phyloP scores from a whole-genome alignment of 768 basidiomycete species.

The Candolleomyces aberdarensis region DNA sequence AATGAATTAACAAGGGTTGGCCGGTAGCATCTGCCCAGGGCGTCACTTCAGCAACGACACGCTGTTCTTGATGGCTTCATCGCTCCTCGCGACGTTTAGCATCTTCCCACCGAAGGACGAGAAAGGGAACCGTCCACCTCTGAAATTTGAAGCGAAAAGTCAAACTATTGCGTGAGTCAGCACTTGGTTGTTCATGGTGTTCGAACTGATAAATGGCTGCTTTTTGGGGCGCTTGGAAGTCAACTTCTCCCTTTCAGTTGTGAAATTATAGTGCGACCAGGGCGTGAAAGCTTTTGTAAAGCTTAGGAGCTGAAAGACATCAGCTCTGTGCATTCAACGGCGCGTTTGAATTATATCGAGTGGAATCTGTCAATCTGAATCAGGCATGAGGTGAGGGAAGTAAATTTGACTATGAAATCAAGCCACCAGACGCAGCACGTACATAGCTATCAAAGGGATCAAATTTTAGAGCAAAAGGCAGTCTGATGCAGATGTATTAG shows the following conservation, averaged over 20 bases:
- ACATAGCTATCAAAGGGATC: too few relatives aligned
- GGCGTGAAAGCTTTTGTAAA: too few relatives aligned
- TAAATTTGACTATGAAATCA: too few relatives aligned
- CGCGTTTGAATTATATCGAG: too few relatives aligned
- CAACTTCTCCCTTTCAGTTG: not conserved
- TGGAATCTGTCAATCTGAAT: too few relatives aligned
- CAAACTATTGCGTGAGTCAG: not conserved
- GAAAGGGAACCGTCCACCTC: slow-evolving; percentile 9
- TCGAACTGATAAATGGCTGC: not conserved
- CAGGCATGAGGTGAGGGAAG: too few relatives aligned
- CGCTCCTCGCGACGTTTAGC: slow-evolving; percentile 16
- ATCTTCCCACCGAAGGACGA: slow-evolving; percentile 17
- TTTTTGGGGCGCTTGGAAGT: not conserved
- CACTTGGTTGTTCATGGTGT: not conserved
- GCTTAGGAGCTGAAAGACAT: too few relatives aligned
- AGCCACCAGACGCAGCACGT: too few relatives aligned
- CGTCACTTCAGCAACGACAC: slow-evolving; percentile 17
- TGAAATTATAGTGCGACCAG: not conserved
- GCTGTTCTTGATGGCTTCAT: slow-evolving; percentile 16
- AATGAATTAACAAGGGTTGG: too few relatives aligned
- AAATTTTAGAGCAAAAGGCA: too few relatives aligned
- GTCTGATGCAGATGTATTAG: too few relatives aligned
- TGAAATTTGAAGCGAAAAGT: not conserved
- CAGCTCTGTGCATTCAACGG: too few relatives aligned
- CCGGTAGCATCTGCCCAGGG: slow-evolving; percentile 21